Evolutionary conservation across 116 monocot species (phyloP), one percentile per base, ranked within the genome.

Genomic region (Papilionanthe hybrid): DNA sequence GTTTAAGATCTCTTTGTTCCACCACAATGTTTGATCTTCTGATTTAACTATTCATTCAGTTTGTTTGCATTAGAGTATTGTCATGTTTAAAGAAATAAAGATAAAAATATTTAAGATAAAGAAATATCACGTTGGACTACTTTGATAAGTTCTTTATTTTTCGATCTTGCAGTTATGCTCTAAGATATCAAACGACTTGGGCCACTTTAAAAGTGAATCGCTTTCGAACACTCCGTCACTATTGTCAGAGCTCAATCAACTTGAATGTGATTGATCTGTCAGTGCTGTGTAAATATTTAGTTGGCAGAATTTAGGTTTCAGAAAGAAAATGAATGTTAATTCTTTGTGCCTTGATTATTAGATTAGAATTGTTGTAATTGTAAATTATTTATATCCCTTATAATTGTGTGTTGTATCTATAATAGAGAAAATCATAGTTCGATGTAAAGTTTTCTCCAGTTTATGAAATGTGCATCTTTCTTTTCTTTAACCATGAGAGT

Each of bases 151-250:
- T 18, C 44, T 23, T 18, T 11, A 79, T 18, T 11, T 79, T 15
- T 53, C 4, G 4, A 15, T 3, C 5, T 63, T 80, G 84, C 91
- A 93, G 93, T 78, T 91, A 55, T 91, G 91, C 80, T 79, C 77
- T 15, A 86, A 84, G 84, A 55, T 93, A 63, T 84, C 81, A 63
- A 82, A 84, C 1, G 86, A 87, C 23, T 84, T 93, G 71, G 87
- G 89, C 42, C 76, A 72, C 15, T 86, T 79, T 30, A 77, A 86
- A 80, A 87, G 79, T 29, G 83, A 85, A 48, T 84, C 80, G 43
- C 79, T 84, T 60, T 28, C 77, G 55, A 82, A 85, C 48, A 55
- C 77, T 15, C 77, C 81, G 30, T 53, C 90, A 3, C 25, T 81
- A 18, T 75, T 75, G 60, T 73, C 77, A 66, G 83, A 87, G 4